Base-by-base conservation (phyloP, 1,284 basidiomycete species). In the Sporisorium exsertum region DNA sequence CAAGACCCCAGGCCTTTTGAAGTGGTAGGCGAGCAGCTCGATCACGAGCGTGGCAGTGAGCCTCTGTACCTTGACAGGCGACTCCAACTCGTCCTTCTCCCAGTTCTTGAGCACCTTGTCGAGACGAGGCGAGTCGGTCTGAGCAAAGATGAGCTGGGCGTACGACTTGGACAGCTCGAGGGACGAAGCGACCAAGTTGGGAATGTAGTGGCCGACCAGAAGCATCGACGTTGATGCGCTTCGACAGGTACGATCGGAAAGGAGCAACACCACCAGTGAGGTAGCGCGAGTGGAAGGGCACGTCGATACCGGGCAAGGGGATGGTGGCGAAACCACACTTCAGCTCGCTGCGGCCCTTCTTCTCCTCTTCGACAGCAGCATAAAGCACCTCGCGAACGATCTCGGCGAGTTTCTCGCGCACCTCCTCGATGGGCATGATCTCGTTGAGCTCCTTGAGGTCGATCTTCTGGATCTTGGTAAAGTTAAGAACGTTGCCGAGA, bases 281-380 rank as follows among this genome's bases (percentile, higher is more conserved):
- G 88, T 98, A 98, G 78, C 94, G 92, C 9, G 95, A 95, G 87
- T 99, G 96, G 93, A 99, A 99, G 12, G 97, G 96, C 8, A 99
- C 96, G 82, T 99, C 96, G 81, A 99, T 98, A 80, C 96, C 96
- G 40, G 95, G 94, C 12, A 82, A 65, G 12, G 80, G 80, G 42
- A 82, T 82, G 43, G 80, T 84, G 42, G 81, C 95, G 81, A 95
- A 97, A 10, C 96, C 96, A 81, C 96, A 92, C 84, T 99, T 95
- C 58, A 98, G 91, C 79, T 92, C 92, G 87, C 99, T 94, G 77
- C 93, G 90, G 18, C 94, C 94, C 80, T 91, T 90, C 86, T 94
- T 91, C 78, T 91, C 90, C 78, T 12, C 15, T 2, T 26, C 2
- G 13, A 27, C 5, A 12, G 47, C 47, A 3, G 6, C 5, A 1